These are phyloP conservation scores for Penicillium sp. DNA, from an alignment of 2,329 filamentous ascomycete species.

Conservation along the genomic window DNA sequence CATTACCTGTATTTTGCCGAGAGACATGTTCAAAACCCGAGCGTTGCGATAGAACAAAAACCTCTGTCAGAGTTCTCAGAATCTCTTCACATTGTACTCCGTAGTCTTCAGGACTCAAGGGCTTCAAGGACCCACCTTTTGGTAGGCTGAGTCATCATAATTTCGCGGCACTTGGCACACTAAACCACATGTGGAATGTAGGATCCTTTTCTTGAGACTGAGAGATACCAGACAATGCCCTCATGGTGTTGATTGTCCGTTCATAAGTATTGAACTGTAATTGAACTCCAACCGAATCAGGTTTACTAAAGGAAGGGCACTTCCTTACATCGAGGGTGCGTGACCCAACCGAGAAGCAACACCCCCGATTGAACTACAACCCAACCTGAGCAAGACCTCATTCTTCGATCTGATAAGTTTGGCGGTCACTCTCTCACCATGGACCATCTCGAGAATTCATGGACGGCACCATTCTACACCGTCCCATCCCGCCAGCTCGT, in stretches of 20 bases:
- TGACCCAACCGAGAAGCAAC: not conserved
- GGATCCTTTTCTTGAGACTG: constrained; percentile 4
- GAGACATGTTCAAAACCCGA: not conserved
- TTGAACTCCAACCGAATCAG: no score
- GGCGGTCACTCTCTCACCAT: constrained; percentile 11
- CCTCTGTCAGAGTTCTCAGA: not conserved
- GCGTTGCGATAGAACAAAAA: not conserved
- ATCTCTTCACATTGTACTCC: no score
- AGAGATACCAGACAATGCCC: not conserved
- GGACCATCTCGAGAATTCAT: constrained; percentile 22
- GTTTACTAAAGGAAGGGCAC: not conserved
- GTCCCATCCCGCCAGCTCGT: constrained; percentile 58
- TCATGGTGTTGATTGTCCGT: not conserved
- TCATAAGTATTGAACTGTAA: not conserved
- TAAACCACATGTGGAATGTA: constrained; percentile 14
- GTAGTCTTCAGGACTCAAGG: no score
- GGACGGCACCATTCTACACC: constrained; percentile 51
- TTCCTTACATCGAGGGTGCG: not conserved
- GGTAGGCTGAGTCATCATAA: constrained; percentile 7
- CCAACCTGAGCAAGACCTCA: constrained; percentile 3
- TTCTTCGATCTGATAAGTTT: not conserved
- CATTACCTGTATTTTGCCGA: not conserved
- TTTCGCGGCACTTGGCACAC: not conserved
- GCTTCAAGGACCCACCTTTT: no score
- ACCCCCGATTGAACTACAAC: not conserved